Conservation (phyloP, 192 early-diverging fungal species). For the Gorgonomyces haynaldii region DNA sequence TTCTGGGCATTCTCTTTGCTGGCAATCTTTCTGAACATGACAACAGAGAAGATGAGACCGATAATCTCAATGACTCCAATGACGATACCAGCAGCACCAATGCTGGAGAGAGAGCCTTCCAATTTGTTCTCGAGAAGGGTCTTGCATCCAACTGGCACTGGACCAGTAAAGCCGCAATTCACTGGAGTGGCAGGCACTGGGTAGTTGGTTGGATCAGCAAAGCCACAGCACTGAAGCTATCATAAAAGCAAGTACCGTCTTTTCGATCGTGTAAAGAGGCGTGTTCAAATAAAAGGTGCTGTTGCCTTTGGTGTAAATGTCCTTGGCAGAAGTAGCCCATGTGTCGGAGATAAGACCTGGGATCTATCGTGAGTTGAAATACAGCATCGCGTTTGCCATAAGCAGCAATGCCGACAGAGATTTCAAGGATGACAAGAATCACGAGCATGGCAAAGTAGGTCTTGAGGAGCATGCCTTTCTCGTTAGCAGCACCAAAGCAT, state of each 20-base stretch:
- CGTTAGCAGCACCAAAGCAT: constrained; percentile 49
- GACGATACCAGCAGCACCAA: constrained; percentile 39
- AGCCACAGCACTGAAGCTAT: constrained; percentile 40
- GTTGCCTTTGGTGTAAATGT: too few species aligned
- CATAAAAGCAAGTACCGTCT: constrained; percentile 1
- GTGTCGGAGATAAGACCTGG: not conserved
- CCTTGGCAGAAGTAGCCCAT: not conserved
- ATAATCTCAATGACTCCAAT: constrained; percentile 42
- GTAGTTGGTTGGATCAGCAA: constrained; percentile 14
- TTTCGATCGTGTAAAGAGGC: constrained; percentile 1
- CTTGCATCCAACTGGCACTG: constrained; percentile 13
- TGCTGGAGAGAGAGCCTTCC: constrained; percentile 23
- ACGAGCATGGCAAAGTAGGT: constrained; percentile 45
- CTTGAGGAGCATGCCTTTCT: constrained; percentile 50
- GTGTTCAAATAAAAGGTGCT: constrained; percentile 1
- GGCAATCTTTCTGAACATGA: constrained; percentile 41
- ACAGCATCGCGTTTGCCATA: constrained; percentile 33
- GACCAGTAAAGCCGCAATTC: constrained; percentile 14
- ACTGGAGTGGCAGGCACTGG: constrained; percentile 20
- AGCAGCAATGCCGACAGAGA: constrained; percentile 38
- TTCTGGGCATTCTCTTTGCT: constrained; percentile 28
- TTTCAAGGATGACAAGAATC: constrained; percentile 37
- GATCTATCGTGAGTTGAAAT: not conserved
- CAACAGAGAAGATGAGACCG: constrained; percentile 29
- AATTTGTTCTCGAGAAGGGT: constrained; percentile 15